Evolutionary conservation across 139 green algal genomes (phyloP), one percentile per base, ranked within the genome.

Genomic region (Trebouxia sp.): DNA sequence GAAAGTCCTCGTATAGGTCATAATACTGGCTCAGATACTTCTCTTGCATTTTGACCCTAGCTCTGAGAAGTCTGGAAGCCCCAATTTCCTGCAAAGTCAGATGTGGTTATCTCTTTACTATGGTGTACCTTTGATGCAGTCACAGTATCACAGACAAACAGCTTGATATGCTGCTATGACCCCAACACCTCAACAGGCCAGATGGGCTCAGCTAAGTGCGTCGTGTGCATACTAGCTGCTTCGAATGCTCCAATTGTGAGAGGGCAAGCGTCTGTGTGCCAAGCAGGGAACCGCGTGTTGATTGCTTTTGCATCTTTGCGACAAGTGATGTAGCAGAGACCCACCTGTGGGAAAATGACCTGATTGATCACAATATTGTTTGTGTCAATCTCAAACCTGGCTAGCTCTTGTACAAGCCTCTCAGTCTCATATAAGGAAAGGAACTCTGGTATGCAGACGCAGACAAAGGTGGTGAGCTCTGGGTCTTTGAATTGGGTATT

Each of bases 371-470:
- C 88, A 47, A 99, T 96, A 87, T 98, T 98, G 78, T 90, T 92
- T 53, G 83, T 90, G 87, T 99, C 96, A 26, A 99, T 99, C 39
- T 97, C 94, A 82, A 95, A 98, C 67, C 91, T 92, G n/a, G 95
- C 95, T 80, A 99, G 92, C 85, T 99, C 96, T 83, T 90, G 88
- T 38, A 99, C 94, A 20, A 99, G 90, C 3, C 96, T 89, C 86
- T 99, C 96, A 37, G 96, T 99, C 90, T 99, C 96, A 79, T 99
- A 99, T 20, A 99, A 88, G 12, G 88, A 96, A 11, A 99, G 90
- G 84, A 99, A 99, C 90, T 99, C 96, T 22, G 96, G 95, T 72
- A 99, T 99, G 91, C 96, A 99, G 22, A 99, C 96, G 76, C 93
- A 97, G 75, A 99, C 95, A 87, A 99, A 99, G 0, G 96, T 99